phyloP scores from a whole-genome alignment of 1,284 basidiomycete genomes.

The Thecaphora thlaspeos region DNA sequence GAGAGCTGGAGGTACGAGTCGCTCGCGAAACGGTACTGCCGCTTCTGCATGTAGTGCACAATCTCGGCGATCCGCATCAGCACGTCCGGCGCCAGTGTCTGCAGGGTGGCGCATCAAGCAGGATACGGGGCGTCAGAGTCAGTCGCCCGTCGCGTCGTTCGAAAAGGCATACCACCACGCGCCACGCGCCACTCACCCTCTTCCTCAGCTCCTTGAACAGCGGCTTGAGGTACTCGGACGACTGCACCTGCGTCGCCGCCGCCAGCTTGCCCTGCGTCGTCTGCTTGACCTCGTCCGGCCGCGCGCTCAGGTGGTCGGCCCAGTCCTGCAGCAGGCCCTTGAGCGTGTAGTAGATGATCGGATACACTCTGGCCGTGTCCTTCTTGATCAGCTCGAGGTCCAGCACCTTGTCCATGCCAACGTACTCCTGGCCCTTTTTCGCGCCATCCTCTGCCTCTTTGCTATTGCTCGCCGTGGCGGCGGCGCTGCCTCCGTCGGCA shows the following conservation, averaged over 20 bases:
- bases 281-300: slow-evolving; percentile 75
- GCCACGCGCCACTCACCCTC: no score
- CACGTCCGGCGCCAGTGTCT: no score
- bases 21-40: no score
- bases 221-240: slow-evolving; percentile 93
- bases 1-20: no score
- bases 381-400: slow-evolving; percentile 75
- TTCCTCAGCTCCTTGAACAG: slow-evolving; percentile 85
- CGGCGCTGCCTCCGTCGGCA: not conserved
- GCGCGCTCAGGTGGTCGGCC: slow-evolving; percentile 87
- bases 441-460: not conserved
- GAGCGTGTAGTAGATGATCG: slow-evolving; percentile 92
- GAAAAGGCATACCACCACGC: no score
- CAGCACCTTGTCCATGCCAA: slow-evolving; percentile 51
- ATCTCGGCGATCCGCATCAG: no score
- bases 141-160: no score
- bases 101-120: no score
- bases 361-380: slow-evolving; percentile 94
- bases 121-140: no score
- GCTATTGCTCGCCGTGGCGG: slow-evolving; percentile 2
- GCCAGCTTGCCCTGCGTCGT: slow-evolving; percentile 86
- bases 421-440: slow-evolving; percentile 26
- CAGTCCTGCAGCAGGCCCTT: slow-evolving; percentile 88
- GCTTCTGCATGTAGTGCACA: no score
- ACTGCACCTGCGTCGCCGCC: slow-evolving; percentile 92